A percentile compares a stretch with the other conserved stretches of the same genome.
Evolutionary conservation across 495 filamentous ascomycete species (phyloP).

Genomic region (Margaritispora aquatica): DNA sequence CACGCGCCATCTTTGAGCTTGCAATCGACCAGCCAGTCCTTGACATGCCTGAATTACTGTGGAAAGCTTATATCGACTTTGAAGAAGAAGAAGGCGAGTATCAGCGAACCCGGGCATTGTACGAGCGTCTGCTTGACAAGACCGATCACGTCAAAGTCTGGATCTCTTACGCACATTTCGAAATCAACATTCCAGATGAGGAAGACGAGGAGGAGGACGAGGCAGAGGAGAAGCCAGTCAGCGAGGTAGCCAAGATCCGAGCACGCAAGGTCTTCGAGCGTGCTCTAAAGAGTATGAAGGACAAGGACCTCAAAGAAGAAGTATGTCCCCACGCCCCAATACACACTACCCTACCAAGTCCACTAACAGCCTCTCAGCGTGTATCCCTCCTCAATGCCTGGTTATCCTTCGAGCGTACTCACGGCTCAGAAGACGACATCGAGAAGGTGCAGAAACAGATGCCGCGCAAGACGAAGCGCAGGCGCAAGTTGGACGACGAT

Average conservation of each 20-base stretch:
- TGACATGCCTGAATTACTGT: constrained; percentile 97
- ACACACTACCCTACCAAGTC: background rate
- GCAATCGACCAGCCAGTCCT: constrained; percentile 74
- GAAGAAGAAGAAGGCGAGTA: constrained; percentile 92
- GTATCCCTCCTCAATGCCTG: constrained; percentile 86
- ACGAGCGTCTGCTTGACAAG: constrained; percentile 87
- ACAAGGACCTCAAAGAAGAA: constrained; percentile 90
- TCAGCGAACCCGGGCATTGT: constrained; percentile 71
- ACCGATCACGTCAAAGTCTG: constrained; percentile 98
- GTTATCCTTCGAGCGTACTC: constrained; percentile 82
- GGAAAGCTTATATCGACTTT: constrained; percentile 98
- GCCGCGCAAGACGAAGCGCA: constrained; percentile 90
- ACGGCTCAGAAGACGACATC: constrained; percentile 70
- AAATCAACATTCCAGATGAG: constrained; percentile 76
- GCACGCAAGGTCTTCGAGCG: constrained; percentile 82
- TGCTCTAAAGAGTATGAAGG: constrained; percentile 83
- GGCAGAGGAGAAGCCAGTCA: constrained; percentile 61
- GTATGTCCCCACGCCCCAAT: constrained; percentile 33
- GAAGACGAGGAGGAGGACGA: constrained; percentile 56
- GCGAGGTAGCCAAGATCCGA: constrained; percentile 73
- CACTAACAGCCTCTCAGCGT: constrained; percentile 44
- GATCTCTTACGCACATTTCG: constrained; percentile 95
- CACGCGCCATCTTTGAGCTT: constrained; percentile 88
- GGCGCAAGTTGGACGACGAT: constrained; percentile 89
- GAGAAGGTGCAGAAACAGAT: constrained; percentile 84